Conservation (phyloP, 163 green algal species). For the Volvox carteri region DNA sequence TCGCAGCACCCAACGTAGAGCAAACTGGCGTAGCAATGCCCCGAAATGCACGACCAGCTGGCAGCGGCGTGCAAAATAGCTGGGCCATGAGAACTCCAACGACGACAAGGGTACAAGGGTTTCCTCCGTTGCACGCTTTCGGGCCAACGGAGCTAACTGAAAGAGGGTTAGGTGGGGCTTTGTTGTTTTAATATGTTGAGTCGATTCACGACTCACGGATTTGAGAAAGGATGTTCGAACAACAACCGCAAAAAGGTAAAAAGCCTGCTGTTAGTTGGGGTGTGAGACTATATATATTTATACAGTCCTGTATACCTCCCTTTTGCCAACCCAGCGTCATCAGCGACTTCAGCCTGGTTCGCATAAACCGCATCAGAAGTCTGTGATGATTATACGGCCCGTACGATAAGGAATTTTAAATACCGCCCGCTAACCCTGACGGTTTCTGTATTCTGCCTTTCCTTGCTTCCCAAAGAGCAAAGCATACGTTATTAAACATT, state of each 20-base stretch:
- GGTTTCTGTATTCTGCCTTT: too few relatives aligned
- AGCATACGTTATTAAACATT: too few relatives aligned
- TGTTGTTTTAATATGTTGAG: neutral
- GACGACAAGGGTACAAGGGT: conserved; percentile 23
- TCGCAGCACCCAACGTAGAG: neutral
- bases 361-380: neutral
- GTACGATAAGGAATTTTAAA: conserved; percentile 19
- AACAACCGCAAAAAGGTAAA: conserved; percentile 20
- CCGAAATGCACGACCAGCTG: conserved; percentile 15
- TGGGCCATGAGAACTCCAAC: neutral
- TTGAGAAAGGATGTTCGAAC: neutral
- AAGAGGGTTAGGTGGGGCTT: neutral
- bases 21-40: neutral
- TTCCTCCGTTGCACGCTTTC: conserved; percentile 5
- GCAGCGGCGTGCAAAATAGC: neutral
- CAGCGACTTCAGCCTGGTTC: too few relatives aligned
- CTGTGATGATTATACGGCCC: neutral
- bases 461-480: too few relatives aligned
- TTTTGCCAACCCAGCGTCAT: too few relatives aligned
- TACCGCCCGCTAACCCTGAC: too few relatives aligned
- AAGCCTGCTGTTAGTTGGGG: neutral
- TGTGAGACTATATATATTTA: neutral
- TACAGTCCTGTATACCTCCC: too few relatives aligned
- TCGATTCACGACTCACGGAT: neutral
- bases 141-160: neutral